Base-by-base conservation (phyloP, 2,329 filamentous ascomycete genomes). In the Lachnellula arida region DNA sequence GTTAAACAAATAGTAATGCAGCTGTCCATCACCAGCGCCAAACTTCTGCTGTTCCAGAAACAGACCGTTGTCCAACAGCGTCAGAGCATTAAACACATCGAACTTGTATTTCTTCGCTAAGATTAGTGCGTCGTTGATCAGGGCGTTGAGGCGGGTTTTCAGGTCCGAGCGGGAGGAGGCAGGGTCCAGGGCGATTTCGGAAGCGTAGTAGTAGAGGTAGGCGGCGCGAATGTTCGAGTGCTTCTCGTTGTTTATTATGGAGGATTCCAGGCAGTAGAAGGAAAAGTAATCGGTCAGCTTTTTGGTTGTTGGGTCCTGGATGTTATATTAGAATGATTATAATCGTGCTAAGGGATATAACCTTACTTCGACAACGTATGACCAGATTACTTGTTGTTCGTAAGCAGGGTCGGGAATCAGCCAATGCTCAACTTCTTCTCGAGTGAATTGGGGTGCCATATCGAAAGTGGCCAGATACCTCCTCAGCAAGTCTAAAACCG, bases 1-100 rank as follows among this genome's bases (percentile, higher is more conserved):
- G 75, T 99, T 99, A 81, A 95, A 99, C 34, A 99, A 78, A 73
- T 99, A 99, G 75, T 92, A 99, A 73, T 99, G 91, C 65, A 99
- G 78, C 72, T 94, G 91, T 47, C 94, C 94, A 71, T 99, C 94
- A 34, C 94, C 94, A 5, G 88, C 86, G 46, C 93, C 94, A 67
- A 97, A 99, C 73, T 96, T 96, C 69, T 97, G 90, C 64, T 97
- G 81, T 70, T 93, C 87, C 5, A 99, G 79, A 81, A 99, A 97
- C 19, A 97, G 80, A 0, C 85, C 88, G 72, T 99, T 99, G 73
- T 99, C 93, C 74, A 96, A 87, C 40, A 97, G 80, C 0, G 92
- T 96, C 54, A 99, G 80, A 0, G 91, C 93, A 69, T 99, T 99
- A 79, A 97, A 95, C 56, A 99, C 94, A 71, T 99, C 94, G 68